A percentile compares a stretch with the other conserved stretches of the same genome.
These are phyloP conservation scores for Rhizopogon rudus DNA, from an alignment of 768 basidiomycete genomes.

Conservation along the genomic window DNA sequence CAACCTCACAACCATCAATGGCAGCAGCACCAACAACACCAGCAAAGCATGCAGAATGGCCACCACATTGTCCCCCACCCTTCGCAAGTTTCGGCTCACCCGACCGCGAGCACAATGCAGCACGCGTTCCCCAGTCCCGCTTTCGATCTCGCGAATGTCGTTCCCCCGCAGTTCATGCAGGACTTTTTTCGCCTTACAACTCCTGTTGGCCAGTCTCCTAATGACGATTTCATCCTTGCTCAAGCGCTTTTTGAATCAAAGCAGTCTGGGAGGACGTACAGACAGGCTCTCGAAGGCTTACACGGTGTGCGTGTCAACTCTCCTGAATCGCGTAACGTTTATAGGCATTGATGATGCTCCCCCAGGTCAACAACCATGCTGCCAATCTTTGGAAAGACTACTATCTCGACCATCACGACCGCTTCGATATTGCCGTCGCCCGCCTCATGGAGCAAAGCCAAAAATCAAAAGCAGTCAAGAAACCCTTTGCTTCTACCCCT, in stretches of 20 bases:
- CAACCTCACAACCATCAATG: slow-evolving; percentile 8
- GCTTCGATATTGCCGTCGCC: slow-evolving; percentile 41
- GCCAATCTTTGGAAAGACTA: slow-evolving; percentile 78
- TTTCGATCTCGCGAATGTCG: slow-evolving; percentile 24
- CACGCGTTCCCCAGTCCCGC: slow-evolving; percentile 7
- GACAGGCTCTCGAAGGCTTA: slow-evolving; percentile 59
- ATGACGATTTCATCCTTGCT: slow-evolving; percentile 58
- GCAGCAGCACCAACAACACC: slow-evolving; percentile 30
- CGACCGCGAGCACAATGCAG: slow-evolving; percentile 6
- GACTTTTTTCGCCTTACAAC: slow-evolving; percentile 49
- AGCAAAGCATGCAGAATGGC: slow-evolving; percentile 31
- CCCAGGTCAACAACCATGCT: slow-evolving; percentile 39
- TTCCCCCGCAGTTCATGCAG: slow-evolving; percentile 53
- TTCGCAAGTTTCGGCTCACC: slow-evolving; percentile 2
- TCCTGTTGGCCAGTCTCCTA: slow-evolving; percentile 42
- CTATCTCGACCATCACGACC: slow-evolving; percentile 64
- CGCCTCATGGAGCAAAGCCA: slow-evolving; percentile 13
- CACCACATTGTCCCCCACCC: slow-evolving; percentile 20
- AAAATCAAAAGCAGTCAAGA: slow-evolving; percentile 24
- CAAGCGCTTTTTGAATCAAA: slow-evolving; percentile 35
- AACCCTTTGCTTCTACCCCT: slow-evolving; percentile 14
- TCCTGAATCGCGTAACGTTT: neutral
- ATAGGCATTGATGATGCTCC: slow-evolving; percentile 2
- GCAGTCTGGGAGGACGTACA: slow-evolving; percentile 46
- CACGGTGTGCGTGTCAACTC: slow-evolving; percentile 50